Evolutionary conservation across 2,329 filamentous ascomycete genomes (phyloP), one percentile per base, ranked within the genome.

Genomic region (Magnaporthiopsis incrustans): DNA sequence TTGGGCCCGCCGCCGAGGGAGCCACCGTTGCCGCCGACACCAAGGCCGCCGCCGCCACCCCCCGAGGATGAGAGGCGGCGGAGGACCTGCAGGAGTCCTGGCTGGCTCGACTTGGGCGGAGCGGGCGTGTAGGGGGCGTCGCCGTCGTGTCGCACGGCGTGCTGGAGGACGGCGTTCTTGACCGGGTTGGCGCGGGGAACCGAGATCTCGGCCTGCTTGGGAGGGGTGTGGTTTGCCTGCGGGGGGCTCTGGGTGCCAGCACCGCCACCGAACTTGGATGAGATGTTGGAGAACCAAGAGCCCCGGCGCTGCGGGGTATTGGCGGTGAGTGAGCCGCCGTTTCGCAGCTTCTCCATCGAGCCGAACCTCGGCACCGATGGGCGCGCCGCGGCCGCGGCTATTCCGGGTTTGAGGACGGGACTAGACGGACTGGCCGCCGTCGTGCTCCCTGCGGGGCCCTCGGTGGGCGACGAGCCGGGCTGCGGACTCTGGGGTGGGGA

Each of bases 221-320:
- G 74, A 27, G 72, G 71, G 11, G 72, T 70, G 61, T 68, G 73
- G 62, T 70, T 75, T 6, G 73, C 72, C 66, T 72, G 75, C 59
- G 70, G 74, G 50, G 65, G 69, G 63, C 65, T 70, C 33, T 86
- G 87, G 3, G 90, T 92, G 61, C 26, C 56, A 4, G 27, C 60
- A 30, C 60, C 26, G 30, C 60, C 50, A 22, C 30, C 30, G 78
- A 98, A 97, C 74, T 96, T 97, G 68, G 91, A 94, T 68, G 92
- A 96, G 69, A 98, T 86, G 72, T 87, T 97, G 64, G 91, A 91
- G 71, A 98, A 93, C 95, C 95, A 99, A 18, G 93, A 97, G 67
- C 87, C 88, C 68, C 92, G 84, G 63, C 85, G 81, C 59, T 80
- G 77, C 10, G 78, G 75, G 2, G 78, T 75, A 1, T 78, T 75